Evolutionary conservation across 805 yeast species (phyloP), one percentile per base, ranked within the genome.

Genomic region (Suhomyces tanzawaensis): DNA sequence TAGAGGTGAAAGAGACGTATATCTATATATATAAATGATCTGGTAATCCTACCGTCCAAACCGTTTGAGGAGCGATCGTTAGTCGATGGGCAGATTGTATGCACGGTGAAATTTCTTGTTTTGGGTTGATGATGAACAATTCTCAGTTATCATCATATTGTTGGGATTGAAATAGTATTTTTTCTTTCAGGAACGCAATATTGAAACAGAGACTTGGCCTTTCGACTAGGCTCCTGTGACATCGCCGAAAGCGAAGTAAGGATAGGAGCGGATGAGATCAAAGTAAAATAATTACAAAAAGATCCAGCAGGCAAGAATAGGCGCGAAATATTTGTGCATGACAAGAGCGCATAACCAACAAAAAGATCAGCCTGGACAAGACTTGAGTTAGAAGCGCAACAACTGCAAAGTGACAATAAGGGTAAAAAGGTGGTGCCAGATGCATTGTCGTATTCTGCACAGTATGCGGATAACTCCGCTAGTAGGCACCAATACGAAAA

Each of bases 391-490:
- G 7, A 21, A 24, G 27, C 27, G 27, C 27, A 24, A 24, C 27
- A 24, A n/a, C n/a, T 8, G 14, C 27, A 24, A n/a, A 12, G 13
- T 8, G n/a, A 9, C 14, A n/a, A 9, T 24, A 9, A 24, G n/a
- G n/a, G n/a, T n/a, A 24, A 24, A n/a, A n/a, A 13, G 14, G 27
- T 24, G 23, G 23, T 21, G 9, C 9, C 8, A 24, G 27, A 24
- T 27, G 19, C 19, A 27, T 27, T 21, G 24, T 21, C 19, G 30
- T 27, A 25, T 25, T 25, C 28, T 25, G n/a, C 13, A 25, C 14
- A 13, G 31, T 7, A 28, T 28, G 31, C 31, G 18, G 14, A 28
- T 18, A 28, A 15, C 31, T 28, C 31, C 31, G 31, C 29, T 25
- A 12, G 29, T 12, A 25, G 15, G 15, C n/a, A n/a, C n/a, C n/a